Conservation (phyloP, 768 basidiomycete species). For the Russula foetens region DNA sequence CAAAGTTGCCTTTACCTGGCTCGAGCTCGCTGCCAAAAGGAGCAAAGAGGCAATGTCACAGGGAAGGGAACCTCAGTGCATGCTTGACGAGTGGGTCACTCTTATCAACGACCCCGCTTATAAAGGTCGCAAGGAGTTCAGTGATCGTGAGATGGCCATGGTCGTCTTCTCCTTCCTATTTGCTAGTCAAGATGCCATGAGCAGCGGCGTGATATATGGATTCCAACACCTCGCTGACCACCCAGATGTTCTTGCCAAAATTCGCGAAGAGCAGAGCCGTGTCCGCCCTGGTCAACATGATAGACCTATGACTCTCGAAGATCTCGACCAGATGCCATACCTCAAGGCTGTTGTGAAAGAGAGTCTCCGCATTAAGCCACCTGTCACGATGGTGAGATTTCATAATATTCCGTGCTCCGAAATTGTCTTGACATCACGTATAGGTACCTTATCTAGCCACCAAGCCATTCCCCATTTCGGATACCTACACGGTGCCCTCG, state of each 20-base stretch:
- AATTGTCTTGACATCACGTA: background rate
- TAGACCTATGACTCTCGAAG: slow-evolving; percentile 73
- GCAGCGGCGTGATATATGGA: slow-evolving; percentile 87
- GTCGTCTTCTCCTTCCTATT: slow-evolving; percentile 96
- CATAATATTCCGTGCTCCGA: slow-evolving; percentile 8
- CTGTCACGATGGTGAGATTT: slow-evolving; percentile 83
- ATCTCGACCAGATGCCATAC: slow-evolving; percentile 90
- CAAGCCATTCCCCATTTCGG: slow-evolving; percentile 85
- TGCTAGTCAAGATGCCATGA: slow-evolving; percentile 97
- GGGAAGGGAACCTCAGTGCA: slow-evolving; percentile 75
- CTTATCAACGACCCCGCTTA: slow-evolving; percentile 53
- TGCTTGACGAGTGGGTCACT: slow-evolving; percentile 89
- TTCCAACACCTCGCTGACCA: slow-evolving; percentile 96
- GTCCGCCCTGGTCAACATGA: slow-evolving; percentile 74
- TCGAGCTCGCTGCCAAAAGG: slow-evolving; percentile 67
- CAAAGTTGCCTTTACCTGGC: slow-evolving; percentile 74
- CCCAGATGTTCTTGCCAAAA: slow-evolving; percentile 80
- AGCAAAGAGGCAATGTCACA: slow-evolving; percentile 78
- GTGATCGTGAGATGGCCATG: slow-evolving; percentile 93
- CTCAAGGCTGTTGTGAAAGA: slow-evolving; percentile 91
- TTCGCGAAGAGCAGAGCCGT: slow-evolving; percentile 83
- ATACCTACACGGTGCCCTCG: slow-evolving; percentile 87
- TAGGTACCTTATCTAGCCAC: slow-evolving; percentile 91
- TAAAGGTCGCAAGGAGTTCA: slow-evolving; percentile 82
- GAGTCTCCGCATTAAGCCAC: slow-evolving; percentile 83